Evolutionary conservation across 2,329 filamentous ascomycete genomes (phyloP).

Genomic region (Hortaea werneckii): DNA sequence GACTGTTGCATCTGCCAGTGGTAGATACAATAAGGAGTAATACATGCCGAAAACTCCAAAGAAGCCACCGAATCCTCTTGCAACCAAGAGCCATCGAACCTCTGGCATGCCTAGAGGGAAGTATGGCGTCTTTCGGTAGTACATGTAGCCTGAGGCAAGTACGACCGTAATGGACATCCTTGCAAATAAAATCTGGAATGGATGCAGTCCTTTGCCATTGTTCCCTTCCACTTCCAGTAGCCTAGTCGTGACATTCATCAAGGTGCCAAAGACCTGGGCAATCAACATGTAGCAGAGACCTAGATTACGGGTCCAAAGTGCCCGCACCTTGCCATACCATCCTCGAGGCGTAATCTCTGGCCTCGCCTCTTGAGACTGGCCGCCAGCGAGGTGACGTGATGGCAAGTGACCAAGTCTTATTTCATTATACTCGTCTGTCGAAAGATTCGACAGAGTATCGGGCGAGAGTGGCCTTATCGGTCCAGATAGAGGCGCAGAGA

Average conservation of each 20-base stretch:
- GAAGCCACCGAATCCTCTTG: slow-evolving; percentile 60
- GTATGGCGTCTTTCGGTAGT: slow-evolving; percentile 54
- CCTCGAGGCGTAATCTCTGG: neutral
- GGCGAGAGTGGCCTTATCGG: slow-evolving; percentile 31
- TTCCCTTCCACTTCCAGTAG: slow-evolving; percentile 60
- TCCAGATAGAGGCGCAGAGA: slow-evolving; percentile 17
- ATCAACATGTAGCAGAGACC: slow-evolving; percentile 63
- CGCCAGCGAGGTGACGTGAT: neutral
- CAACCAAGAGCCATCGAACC: slow-evolving; percentile 57
- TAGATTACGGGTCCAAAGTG: slow-evolving; percentile 56
- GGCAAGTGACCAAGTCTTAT: slow-evolving; percentile 7
- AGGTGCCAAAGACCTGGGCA: slow-evolving; percentile 68
- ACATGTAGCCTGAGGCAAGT: slow-evolving; percentile 63
- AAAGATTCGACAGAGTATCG: slow-evolving; percentile 33
- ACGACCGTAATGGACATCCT: slow-evolving; percentile 66
- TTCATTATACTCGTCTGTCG: slow-evolving; percentile 24
- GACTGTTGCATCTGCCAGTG: slow-evolving; percentile 77
- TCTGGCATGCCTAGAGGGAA: slow-evolving; percentile 60
- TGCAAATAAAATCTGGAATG: slow-evolving; percentile 73
- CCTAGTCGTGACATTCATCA: slow-evolving; percentile 77
- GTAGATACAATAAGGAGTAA: slow-evolving; percentile 65
- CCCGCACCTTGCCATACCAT: slow-evolving; percentile 13
- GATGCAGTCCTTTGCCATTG: slow-evolving; percentile 62
- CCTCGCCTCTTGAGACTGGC: too few relatives aligned
- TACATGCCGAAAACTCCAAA: slow-evolving; percentile 73